Evolutionary conservation across 1,284 basidiomycete species (phyloP).

Genomic region (Microbotryum silenes-acaulis): DNA sequence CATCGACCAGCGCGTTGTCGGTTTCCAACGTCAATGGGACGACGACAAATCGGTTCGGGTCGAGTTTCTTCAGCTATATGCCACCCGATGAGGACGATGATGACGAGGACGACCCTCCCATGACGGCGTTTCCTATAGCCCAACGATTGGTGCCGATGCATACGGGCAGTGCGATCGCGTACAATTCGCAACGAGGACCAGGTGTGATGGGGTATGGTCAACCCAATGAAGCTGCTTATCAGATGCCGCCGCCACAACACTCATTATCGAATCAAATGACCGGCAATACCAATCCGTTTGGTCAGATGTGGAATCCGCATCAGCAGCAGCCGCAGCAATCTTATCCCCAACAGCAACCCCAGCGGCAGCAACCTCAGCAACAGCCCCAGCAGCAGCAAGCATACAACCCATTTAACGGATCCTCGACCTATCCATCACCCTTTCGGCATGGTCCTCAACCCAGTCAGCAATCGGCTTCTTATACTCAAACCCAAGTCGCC

Average conservation of each 20-base stretch:
- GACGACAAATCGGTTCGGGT: not conserved
- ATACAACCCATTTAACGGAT: too few species aligned
- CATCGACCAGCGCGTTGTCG: not conserved
- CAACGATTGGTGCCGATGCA: constrained; percentile 8
- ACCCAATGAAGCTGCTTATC: not conserved
- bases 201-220: not conserved
- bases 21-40: not conserved
- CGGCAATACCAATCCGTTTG: not conserved
- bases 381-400: constrained; percentile 1
- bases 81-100: not conserved
- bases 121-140: not conserved
- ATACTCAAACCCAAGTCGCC: too few species aligned
- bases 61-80: not conserved
- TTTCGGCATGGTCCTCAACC: too few species aligned
- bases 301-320: constrained; percentile 4
- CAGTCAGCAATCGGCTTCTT: too few species aligned
- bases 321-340: constrained; percentile 15
- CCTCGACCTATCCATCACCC: too few species aligned
- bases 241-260: not conserved
- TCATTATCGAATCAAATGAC: too few species aligned
- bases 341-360: not conserved
- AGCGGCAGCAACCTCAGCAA: not conserved
- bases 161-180: constrained; percentile 18
- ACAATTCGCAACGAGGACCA: not conserved
- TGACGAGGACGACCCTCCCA: not conserved